Evolutionary conservation across 2,329 filamentous ascomycete species (phyloP).

Genomic region (Colletotrichum acutatum): DNA sequence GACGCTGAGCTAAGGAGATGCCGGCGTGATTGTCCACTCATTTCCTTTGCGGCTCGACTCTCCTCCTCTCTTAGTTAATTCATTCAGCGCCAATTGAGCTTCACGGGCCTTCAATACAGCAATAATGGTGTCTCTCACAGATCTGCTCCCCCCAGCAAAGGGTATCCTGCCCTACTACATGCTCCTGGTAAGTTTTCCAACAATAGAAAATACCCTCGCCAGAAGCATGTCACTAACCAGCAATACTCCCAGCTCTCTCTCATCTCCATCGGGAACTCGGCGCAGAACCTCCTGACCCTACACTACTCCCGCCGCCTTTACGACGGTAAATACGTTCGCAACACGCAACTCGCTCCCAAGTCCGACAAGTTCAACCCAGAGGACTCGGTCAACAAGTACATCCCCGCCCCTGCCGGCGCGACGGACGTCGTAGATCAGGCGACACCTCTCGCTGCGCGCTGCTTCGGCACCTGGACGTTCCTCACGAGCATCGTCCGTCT

Average conservation of each 20-base stretch:
- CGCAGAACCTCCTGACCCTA: slow-evolving; percentile 85
- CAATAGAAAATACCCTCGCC: background rate
- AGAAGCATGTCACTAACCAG: background rate
- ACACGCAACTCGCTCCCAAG: slow-evolving; percentile 55
- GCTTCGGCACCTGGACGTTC: slow-evolving; percentile 91
- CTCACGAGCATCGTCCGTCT: slow-evolving; percentile 80
- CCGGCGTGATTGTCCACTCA: background rate
- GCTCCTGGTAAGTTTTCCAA: slow-evolving; percentile 57
- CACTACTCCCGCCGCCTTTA: slow-evolving; percentile 91
- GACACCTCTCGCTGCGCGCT: slow-evolving; percentile 79
- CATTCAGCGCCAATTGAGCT: background rate
- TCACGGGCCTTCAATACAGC: background rate
- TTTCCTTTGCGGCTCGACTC: background rate
- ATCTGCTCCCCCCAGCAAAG: slow-evolving; percentile 59
- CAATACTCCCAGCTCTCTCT: slow-evolving; percentile 73
- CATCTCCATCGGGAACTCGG: slow-evolving; percentile 83
- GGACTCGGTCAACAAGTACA: slow-evolving; percentile 63
- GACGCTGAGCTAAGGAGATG: background rate
- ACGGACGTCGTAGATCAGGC: slow-evolving; percentile 67
- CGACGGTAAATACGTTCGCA: slow-evolving; percentile 70
- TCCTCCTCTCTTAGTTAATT: background rate
- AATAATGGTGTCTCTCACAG: slow-evolving; percentile 57
- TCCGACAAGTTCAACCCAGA: slow-evolving; percentile 59
- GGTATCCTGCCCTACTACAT: slow-evolving; percentile 70
- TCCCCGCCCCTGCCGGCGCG: slow-evolving; percentile 55